Evolutionary conservation across 2,329 filamentous ascomycete species (phyloP).

Genomic region (Neopestalotiopsis rosae): DNA sequence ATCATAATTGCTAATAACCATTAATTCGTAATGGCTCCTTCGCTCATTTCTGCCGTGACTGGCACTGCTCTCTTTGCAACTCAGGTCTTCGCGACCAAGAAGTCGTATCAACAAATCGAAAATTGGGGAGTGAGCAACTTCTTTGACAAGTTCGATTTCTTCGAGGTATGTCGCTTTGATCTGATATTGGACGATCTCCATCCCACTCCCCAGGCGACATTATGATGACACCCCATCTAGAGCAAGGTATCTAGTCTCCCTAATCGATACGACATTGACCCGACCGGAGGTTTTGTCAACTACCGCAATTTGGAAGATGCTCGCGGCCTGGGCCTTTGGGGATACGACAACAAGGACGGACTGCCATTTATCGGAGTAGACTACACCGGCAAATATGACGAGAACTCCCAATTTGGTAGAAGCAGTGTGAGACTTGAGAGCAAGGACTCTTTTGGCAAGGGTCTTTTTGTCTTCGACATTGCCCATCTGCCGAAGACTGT

Average conservation of each 20-base stretch:
- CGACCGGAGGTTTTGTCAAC: conserved; percentile 68
- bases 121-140: conserved; percentile 50
- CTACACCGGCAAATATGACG: background rate
- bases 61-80: conserved; percentile 43
- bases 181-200: no score
- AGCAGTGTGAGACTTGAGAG: conserved; percentile 70
- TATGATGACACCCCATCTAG: conserved; percentile 9
- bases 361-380: conserved; percentile 49
- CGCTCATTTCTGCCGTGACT: conserved; percentile 43
- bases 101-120: conserved; percentile 44
- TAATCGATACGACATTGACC: conserved; percentile 49
- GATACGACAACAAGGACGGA: conserved; percentile 29
- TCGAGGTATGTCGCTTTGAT: conserved; percentile 32
- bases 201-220: no score
- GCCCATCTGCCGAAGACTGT: conserved; percentile 68
- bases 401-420: conserved; percentile 40
- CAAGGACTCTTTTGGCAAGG: conserved; percentile 65
- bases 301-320: conserved; percentile 49
- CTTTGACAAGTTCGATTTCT: conserved; percentile 53
- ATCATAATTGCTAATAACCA: conserved; percentile 27
- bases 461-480: conserved; percentile 73
- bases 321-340: conserved; percentile 38
- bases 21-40: conserved; percentile 44
- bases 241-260: background rate
- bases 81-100: conserved; percentile 33